Conservation (phyloP, 2,329 filamentous ascomycete species). For the Ophiostoma triangulosporum region DNA sequence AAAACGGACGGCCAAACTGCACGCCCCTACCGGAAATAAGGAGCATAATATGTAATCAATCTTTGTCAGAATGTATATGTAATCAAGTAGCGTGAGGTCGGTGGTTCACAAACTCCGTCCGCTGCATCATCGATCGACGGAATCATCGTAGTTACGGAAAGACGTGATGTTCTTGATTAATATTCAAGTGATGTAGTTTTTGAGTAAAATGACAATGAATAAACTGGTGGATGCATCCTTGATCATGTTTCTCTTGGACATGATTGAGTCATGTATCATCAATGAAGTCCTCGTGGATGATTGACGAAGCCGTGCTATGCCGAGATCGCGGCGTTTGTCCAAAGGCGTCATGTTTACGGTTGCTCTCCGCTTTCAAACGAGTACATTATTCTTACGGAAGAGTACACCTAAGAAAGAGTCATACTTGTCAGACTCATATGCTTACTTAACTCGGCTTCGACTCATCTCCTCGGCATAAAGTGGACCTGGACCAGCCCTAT, state of each 20-base stretch:
- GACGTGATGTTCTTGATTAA: too few species aligned
- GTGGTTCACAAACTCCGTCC: not conserved
- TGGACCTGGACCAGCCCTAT: not conserved
- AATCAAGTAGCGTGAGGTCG: not conserved
- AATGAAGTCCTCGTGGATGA: not conserved
- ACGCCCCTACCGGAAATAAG: not conserved
- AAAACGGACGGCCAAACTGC: too few species aligned
- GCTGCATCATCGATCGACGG: not conserved
- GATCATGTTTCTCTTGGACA: not conserved
- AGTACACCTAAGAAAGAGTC: not conserved
- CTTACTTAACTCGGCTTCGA: not conserved
- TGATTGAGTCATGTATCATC: not conserved
- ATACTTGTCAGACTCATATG: not conserved
- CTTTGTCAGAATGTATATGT: not conserved
- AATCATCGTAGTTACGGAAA: too few species aligned
- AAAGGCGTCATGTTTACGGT: not conserved
- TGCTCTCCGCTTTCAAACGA: not conserved
- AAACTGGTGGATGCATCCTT: too few species aligned
- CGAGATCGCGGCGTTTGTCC: conserved; percentile 1
- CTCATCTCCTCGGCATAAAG: not conserved
- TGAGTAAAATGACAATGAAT: too few species aligned
- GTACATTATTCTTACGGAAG: too few species aligned
- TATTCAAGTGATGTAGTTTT: too few species aligned
- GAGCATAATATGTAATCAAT: not conserved
- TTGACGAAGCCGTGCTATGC: not conserved